Base-by-base conservation (phyloP, 805 yeast species). In the Ogataea sp. region DNA sequence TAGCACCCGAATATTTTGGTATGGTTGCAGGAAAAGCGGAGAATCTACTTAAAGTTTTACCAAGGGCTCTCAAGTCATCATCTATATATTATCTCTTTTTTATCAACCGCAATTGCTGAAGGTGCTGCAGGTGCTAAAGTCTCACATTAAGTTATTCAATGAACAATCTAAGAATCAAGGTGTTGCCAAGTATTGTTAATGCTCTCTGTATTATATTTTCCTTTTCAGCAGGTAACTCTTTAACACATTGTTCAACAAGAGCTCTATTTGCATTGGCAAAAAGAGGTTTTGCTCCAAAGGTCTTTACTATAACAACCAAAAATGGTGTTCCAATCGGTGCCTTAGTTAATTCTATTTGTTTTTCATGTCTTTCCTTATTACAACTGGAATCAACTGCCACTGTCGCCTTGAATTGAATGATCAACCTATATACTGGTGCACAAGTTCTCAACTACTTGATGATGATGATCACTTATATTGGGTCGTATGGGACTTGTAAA, bases 1-100 rank as follows among this genome's bases (percentile, higher is more conserved):
- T 85, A 3, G 96, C 95, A 0, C 94, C 95, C 2, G 96, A 87
- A 58, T 83, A 83, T 50, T 74, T 87, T 27, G 72, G 90, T 1
- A 80, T 83, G 83, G 77, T 85, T 26, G 94, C 95, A 3, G 87
- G 94, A 35, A 95, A 87, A 56, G 94, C 95, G 9, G 52, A 47
- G 30, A 56, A 58, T 28, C 60, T 62, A 27, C 70, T 90, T 38
- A 72, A 72, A 39, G 77, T 77, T 6, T 63, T 87, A 54, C 88
- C 93, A n/a, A 70, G 69, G 25, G 95, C 95, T 0, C 84, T 80
- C 65, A 80, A 75, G 46, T 82, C 81, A 86, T 86, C 15, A 78
- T 84, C 43, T 69, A 70, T 51, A 70, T 95, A 47, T 65, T 87
- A 43, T 67, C 80, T 1, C 58, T 82, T 25, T 71, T 87, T 62